A percentile compares a stretch with the other conserved stretches of the same genome.
Conservation (phyloP, 139 green algal genomes). For the Chlorella sp. region DNA sequence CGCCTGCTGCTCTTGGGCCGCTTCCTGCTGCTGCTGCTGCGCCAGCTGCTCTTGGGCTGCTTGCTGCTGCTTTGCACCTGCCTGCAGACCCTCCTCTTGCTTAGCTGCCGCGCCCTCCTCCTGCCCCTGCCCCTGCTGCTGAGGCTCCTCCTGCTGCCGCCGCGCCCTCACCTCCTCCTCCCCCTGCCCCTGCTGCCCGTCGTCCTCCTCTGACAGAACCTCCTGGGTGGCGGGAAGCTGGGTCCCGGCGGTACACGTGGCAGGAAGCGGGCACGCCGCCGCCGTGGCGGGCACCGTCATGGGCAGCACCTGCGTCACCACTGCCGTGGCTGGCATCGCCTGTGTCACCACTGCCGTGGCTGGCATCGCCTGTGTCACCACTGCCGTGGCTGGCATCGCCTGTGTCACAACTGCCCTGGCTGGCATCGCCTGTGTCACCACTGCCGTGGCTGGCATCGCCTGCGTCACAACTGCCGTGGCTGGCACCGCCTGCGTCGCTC, state of each 20-base stretch:
- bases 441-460: no score
- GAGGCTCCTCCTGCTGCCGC: background rate
- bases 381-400: background rate
- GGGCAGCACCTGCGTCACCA: background rate
- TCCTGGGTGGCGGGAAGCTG: slow-evolving; percentile 2
- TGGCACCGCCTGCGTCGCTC: background rate
- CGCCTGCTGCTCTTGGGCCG: background rate
- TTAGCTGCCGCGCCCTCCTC: background rate
- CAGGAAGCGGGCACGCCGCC: background rate
- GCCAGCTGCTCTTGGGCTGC: background rate
- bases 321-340: background rate
- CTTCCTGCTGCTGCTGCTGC: background rate
- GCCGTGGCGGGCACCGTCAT: background rate
- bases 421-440: background rate
- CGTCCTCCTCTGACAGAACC: background rate
- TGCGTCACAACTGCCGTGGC: background rate
- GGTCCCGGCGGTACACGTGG: background rate
- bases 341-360: background rate
- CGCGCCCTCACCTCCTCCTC: background rate
- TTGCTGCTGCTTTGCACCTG: background rate
- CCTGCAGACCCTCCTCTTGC: no score
- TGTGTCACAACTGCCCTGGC: background rate
- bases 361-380: background rate
- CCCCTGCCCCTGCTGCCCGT: background rate
- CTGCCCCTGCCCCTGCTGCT: background rate